Evolutionary conservation across 306 rosid species (phyloP), one percentile per base, ranked within the genome.

Genomic region (Quercus aquifolioides): DNA sequence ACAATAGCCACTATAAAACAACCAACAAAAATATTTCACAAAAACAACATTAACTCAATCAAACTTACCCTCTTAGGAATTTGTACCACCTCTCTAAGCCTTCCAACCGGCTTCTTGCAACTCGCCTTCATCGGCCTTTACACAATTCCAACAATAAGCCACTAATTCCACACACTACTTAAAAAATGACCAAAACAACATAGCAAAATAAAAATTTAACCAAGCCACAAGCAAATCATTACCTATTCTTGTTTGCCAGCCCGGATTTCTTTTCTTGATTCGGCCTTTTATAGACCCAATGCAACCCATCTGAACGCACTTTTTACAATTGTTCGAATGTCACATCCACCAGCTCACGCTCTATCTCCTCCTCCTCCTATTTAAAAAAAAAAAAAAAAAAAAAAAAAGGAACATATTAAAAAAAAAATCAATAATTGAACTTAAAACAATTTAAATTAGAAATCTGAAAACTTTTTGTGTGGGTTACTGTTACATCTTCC

Each of bases 101-200:
- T 79, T 80, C 92, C 72, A 81, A 93, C 93, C 6, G 96, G 97
- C 88, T 91, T 93, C 83, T 84, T 91, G 88, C 97, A 73, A 78
- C 93, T 91, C 70, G 74, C 98, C 82, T 95, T 97, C 95, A 90
- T 90, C 28, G 99, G 99, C 93, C 99, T 95, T 74, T 62, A 71
- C 52, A 81, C 72, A 78, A 75, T 43, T 26, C 52, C 52, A 79
- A 76, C 64, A 55, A 15, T 57, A 83, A 56, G 51, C 56, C 78
- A 46, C 55, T 55, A 83, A 69, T 82, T 68, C 8, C 52, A 79
- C 51, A 51, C 25, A 52, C 75, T 43, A 71, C 25, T 55, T 15
- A 11, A 21, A 68, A 49, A 68, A 19, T 23, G 17, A 30, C 70
- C 31, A 28, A 60, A 4, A 31, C 17, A 63, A 5, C 33, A 62